phyloP scores from a whole-genome alignment of 305 asterid species.

The Vinca major region DNA sequence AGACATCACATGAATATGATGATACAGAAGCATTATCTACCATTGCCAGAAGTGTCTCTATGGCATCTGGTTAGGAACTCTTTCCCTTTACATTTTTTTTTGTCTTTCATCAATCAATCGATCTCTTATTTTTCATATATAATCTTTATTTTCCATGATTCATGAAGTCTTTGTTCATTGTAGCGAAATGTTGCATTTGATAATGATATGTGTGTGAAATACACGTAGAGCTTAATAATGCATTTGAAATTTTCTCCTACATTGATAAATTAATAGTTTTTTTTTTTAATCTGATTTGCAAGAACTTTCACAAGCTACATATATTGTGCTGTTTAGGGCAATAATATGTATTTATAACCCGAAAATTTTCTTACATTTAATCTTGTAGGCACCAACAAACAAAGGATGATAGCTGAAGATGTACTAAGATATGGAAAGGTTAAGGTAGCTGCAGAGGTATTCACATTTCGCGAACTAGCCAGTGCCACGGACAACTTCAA shows the following conservation, averaged over 20 bases:
- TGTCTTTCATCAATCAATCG: neutral
- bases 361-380: neutral
- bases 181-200: neutral
- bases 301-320: neutral
- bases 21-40: conserved; percentile 34
- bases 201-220: neutral
- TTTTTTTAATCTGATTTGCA: neutral
- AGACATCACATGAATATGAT: conserved; percentile 27
- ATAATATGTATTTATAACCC: neutral
- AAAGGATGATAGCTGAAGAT: conserved; percentile 45
- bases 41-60: conserved; percentile 50
- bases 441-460: conserved; percentile 51
- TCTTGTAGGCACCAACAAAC: conserved; percentile 40
- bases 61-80: conserved; percentile 43
- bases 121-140: neutral
- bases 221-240: neutral
- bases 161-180: neutral
- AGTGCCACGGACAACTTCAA: conserved; percentile 67
- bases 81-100: neutral
- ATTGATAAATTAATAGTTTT: neutral
- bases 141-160: neutral
- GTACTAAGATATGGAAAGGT: conserved; percentile 33
- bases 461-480: conserved; percentile 74
- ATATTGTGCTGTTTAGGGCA: neutral
- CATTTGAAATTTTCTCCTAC: neutral